Percentiles rank a stretch among this genome's conserved stretches.
Conservation (phyloP, 768 basidiomycete species). For the Leccinum barrowsii region DNA sequence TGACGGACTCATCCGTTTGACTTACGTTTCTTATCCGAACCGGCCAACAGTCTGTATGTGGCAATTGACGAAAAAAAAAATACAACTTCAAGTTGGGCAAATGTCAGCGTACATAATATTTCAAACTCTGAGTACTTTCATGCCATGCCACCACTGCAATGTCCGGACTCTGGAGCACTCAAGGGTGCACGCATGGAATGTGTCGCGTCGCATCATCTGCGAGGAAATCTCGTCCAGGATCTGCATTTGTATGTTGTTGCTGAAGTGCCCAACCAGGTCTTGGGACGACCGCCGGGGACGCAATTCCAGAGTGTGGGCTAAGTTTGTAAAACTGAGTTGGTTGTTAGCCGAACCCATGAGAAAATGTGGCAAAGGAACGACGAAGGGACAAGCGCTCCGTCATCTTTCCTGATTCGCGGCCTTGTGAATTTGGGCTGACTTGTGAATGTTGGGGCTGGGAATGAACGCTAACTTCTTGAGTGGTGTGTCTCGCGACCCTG, state of each 20-base stretch:
- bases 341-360: neutral
- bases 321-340: neutral
- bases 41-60: neutral
- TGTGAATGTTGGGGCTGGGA: neutral
- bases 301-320: neutral
- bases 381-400: neutral
- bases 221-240: neutral
- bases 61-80: neutral
- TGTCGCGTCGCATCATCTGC: neutral
- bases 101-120: neutral
- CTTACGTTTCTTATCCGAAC: neutral
- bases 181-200: neutral
- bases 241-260: neutral
- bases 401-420: neutral
- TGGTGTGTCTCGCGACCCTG: neutral
- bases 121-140: neutral
- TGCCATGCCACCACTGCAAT: neutral
- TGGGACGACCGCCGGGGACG: neutral
- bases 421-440: slow-evolving; percentile 1
- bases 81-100: neutral
- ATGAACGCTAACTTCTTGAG: neutral
- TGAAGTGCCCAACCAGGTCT: neutral
- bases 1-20: neutral
- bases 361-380: neutral
- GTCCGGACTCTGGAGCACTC: no score